Evolutionary conservation across 495 filamentous ascomycete species (phyloP).

Genomic region (Penicillium egyptiacum): DNA sequence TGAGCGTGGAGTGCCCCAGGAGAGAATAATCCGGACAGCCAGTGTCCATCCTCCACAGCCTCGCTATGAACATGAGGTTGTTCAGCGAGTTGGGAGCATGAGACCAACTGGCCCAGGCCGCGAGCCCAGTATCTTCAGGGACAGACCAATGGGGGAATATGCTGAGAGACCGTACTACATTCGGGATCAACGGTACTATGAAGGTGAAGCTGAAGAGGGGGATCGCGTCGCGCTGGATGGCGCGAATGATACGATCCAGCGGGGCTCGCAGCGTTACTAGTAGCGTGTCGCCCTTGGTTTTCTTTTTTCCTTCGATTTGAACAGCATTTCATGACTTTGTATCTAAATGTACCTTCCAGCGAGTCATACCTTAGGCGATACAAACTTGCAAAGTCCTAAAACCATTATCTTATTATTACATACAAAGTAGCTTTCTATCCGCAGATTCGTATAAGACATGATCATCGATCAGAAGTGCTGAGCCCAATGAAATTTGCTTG

Average conservation of each 20-base stretch:
- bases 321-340: slow-evolving; percentile 1
- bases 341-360: slow-evolving; percentile 5
- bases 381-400: background rate
- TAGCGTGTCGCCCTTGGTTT: slow-evolving; percentile 13
- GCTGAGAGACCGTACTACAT: slow-evolving; percentile 46
- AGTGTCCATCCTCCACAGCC: slow-evolving; percentile 58
- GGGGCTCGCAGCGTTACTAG: slow-evolving; percentile 34
- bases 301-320: slow-evolving; percentile 9
- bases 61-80: slow-evolving; percentile 55
- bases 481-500: background rate
- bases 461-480: background rate
- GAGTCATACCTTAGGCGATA: background rate
- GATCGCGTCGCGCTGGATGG: slow-evolving; percentile 35
- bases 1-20: slow-evolving; percentile 47
- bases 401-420: background rate
- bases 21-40: slow-evolving; percentile 54
- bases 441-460: background rate
- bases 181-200: slow-evolving; percentile 42
- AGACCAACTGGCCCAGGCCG: slow-evolving; percentile 42
- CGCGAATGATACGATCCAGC: slow-evolving; percentile 30
- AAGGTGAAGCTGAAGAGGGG: slow-evolving; percentile 36
- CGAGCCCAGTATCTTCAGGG: slow-evolving; percentile 42
- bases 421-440: background rate
- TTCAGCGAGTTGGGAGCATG: slow-evolving; percentile 52
- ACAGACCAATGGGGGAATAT: slow-evolving; percentile 42